Conservation (phyloP, 2,329 filamentous ascomycete species). For the Neofusicoccum umdonicola region DNA sequence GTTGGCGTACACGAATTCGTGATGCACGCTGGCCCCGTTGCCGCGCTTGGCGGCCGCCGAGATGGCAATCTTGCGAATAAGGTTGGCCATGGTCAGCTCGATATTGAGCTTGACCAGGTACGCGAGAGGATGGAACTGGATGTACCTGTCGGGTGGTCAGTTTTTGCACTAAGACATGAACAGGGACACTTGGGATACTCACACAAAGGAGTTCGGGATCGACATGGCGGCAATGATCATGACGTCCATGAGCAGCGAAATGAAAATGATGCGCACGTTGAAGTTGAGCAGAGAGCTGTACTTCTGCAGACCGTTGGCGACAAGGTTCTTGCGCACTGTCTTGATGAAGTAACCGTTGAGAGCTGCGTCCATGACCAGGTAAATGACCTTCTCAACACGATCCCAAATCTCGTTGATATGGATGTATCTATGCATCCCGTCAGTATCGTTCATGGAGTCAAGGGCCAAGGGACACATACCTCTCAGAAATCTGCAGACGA, state of each 20-base stretch:
- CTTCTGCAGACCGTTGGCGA: slow-evolving; percentile 51
- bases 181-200: slow-evolving; percentile 17
- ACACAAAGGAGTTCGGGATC: slow-evolving; percentile 47
- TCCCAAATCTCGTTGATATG: slow-evolving; percentile 40
- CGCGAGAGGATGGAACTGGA: slow-evolving; percentile 51
- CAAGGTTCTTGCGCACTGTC: slow-evolving; percentile 47
- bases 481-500: slow-evolving; percentile 31
- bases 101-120: slow-evolving; percentile 53
- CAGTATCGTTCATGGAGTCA: background rate
- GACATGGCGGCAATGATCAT: slow-evolving; percentile 50
- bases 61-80: slow-evolving; percentile 40
- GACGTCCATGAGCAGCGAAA: slow-evolving; percentile 53
- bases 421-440: slow-evolving; percentile 24
- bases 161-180: background rate
- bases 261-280: slow-evolving; percentile 50
- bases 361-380: slow-evolving; percentile 35
- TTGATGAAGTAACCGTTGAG: slow-evolving; percentile 42
- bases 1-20: slow-evolving; percentile 4
- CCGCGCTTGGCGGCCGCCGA: slow-evolving; percentile 6
- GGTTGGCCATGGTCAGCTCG: slow-evolving; percentile 53
- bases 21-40: background rate
- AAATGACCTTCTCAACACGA: slow-evolving; percentile 37
- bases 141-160: slow-evolving; percentile 34
- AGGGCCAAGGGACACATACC: slow-evolving; percentile 18
- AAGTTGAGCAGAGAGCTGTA: slow-evolving; percentile 52